Percentiles rank a stretch among this genome's conserved stretches.
These are phyloP conservation scores for Rhizopus microsporus DNA, from an alignment of 371 early-diverging fungal species.

Conservation along the genomic window DNA sequence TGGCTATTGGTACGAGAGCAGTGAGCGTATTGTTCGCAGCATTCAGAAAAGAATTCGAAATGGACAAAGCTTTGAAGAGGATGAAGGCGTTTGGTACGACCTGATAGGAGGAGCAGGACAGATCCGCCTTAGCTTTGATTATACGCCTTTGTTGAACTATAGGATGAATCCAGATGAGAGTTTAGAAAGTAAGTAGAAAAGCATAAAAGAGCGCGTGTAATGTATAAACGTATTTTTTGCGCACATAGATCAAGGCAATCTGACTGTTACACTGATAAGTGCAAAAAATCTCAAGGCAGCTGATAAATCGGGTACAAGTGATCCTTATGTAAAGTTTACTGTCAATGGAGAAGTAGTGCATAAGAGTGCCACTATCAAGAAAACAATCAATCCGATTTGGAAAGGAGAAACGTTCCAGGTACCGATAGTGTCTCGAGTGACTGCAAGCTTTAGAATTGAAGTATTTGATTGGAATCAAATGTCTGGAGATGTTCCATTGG, in stretches of 20 bases:
- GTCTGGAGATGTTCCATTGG: constrained; percentile 59
- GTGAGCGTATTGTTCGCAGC: constrained; percentile 31
- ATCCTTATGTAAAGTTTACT: constrained; percentile 79
- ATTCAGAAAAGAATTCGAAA: constrained; percentile 24
- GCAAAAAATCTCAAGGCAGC: constrained; percentile 53
- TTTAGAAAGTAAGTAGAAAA: constrained; percentile 51
- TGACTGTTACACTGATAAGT: constrained; percentile 48
- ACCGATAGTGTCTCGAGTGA: constrained; percentile 63
- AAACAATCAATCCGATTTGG: constrained; percentile 86
- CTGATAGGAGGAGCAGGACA: constrained; percentile 37
- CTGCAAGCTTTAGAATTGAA: constrained; percentile 67
- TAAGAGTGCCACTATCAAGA: constrained; percentile 77
- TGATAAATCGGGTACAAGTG: constrained; percentile 65
- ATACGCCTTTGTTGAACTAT: constrained; percentile 48
- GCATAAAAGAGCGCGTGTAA: too few relatives aligned
- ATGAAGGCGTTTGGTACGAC: constrained; percentile 43
- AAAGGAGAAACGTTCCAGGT: constrained; percentile 71
- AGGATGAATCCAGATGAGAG: constrained; percentile 58
- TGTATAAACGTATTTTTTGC: not conserved
- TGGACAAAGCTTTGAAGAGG: constrained; percentile 12
- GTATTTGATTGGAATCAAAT: constrained; percentile 86
- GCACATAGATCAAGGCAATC: constrained; percentile 49
- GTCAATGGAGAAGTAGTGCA: constrained; percentile 78
- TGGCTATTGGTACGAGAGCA: constrained; percentile 42
- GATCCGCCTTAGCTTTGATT: constrained; percentile 56